Evolutionary conservation across 2,329 filamentous ascomycete genomes (phyloP).

Genomic region (Pseudopithomyces maydicus): DNA sequence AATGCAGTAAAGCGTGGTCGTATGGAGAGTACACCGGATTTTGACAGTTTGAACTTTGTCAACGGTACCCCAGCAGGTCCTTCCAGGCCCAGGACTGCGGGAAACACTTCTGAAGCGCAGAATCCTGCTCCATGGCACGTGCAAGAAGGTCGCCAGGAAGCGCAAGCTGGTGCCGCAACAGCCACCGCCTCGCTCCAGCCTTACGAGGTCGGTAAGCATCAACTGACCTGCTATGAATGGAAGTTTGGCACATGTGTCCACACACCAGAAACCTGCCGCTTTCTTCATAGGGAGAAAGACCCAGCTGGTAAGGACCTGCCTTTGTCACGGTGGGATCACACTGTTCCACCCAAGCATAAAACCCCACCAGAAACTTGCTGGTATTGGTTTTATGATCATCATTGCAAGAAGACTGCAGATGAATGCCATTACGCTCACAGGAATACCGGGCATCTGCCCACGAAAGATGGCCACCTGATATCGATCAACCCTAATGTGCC

Average conservation of each 20-base stretch:
- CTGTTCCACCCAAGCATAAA: constrained; percentile 31
- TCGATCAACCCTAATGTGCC: constrained; percentile 16
- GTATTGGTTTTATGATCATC: constrained; percentile 25
- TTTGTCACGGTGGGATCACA: constrained; percentile 20
- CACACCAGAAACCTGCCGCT: constrained; percentile 24
- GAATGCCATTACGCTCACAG: constrained; percentile 34
- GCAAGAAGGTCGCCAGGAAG: constrained; percentile 10
- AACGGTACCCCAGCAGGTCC: constrained; percentile 19
- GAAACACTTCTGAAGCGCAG: background rate
- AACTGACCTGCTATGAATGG: constrained; percentile 36
- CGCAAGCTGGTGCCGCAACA: constrained; percentile 2
- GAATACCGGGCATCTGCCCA: constrained; percentile 33
- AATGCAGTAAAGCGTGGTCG: constrained; percentile 28
- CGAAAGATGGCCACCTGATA: background rate
- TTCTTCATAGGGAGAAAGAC: constrained; percentile 33
- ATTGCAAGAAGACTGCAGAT: constrained; percentile 23
- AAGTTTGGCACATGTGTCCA: constrained; percentile 27
- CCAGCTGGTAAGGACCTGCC: constrained; percentile 19
- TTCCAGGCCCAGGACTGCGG: background rate
- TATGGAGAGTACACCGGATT: constrained; percentile 32
- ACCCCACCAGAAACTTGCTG: constrained; percentile 34
- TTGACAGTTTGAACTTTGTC: constrained; percentile 28
- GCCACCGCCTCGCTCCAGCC: constrained; percentile 12
- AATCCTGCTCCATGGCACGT: constrained; percentile 21
- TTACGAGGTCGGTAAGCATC: constrained; percentile 34